Base-by-base conservation (phyloP, 2,329 filamentous ascomycete species). In the Ilyonectria destructans region DNA sequence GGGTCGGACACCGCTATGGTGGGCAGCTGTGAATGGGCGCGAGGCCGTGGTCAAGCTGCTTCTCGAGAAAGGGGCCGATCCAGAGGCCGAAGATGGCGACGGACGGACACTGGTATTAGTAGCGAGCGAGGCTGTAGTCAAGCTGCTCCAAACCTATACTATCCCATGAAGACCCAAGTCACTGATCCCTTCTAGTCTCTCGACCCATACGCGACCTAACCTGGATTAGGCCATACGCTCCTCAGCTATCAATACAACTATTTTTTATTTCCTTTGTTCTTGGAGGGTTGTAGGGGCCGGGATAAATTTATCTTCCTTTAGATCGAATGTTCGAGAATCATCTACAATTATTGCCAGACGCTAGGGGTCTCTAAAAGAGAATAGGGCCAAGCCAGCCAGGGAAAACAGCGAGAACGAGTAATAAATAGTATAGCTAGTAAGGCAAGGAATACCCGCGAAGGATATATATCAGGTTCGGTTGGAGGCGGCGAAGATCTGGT, bases 31-130 rank as follows among this genome's bases (percentile, higher is more conserved):
- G 29, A 54, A 7, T 7, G 46, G 49, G 29, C 21, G 49, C 21
- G 46, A 54, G 37, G 48, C 23, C 17, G 6, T 6, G 5, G 26
- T 6, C 26, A 26, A 49, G n/a, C 62, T 61, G 31, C 62, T 65
- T 33, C 31, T 65, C 31, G 48, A 65, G 15, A 54, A 65, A 17
- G 62, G 62, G n/a, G 57, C 57, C 15, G 54, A 65, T 15, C 12
- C 21, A 26, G 49, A 65, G 17, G 45, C 62, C 4, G 45, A 37
- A 40, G 33, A 48, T 55, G 10, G 4, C 13, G 2, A 31, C 10
- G 55, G 33, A 19, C 29, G 49, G n/a, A 59, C 33, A 33, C 37
- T 55, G 56, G 19, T 65, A 31, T 55, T 13, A 8, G n/a, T 2
- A 13, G 55, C 55, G 31, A 15, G 8, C 37, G 9, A 43, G 31